Conservation (phyloP, 164 flowering plant species). For the Vitis labrusca region DNA sequence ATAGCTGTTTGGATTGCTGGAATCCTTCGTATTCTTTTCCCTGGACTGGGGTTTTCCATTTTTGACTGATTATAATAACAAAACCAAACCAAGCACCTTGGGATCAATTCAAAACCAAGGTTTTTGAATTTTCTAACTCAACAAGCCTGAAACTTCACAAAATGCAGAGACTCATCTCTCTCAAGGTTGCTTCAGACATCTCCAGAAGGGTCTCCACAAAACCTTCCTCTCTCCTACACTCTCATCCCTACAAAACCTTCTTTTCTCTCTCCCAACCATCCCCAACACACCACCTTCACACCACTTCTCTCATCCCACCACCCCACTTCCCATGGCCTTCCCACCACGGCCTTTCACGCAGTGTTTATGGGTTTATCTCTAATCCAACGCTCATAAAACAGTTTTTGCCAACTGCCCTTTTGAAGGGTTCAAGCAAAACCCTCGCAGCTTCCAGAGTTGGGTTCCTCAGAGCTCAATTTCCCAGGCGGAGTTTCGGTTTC, state of each 20-base stretch:
- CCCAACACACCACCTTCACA: neutral
- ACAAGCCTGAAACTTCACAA: neutral
- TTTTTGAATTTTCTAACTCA: no score
- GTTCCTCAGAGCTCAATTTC: constrained; percentile 19
- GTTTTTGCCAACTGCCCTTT: constrained; percentile 17
- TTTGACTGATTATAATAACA: no score
- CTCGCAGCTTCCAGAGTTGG: constrained; percentile 14
- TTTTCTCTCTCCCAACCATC: constrained; percentile 5
- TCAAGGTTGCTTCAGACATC: constrained; percentile 17
- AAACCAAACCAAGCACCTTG: no score
- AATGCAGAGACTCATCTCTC: constrained; percentile 30
- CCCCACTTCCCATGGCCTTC: constrained; percentile 17
- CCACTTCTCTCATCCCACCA: constrained; percentile 9
- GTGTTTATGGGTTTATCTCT: constrained; percentile 19
- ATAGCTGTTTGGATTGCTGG: no score
- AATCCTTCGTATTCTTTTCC: no score
- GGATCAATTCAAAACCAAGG: no score
- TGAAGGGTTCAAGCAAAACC: constrained; percentile 15
- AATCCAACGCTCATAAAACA: constrained; percentile 20
- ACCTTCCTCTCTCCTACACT: neutral
- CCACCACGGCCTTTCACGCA: neutral
- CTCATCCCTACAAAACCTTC: constrained; percentile 12
- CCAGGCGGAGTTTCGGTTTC: constrained; percentile 6
- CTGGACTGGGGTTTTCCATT: no score
- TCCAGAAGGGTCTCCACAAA: constrained; percentile 8